phyloP scores from a whole-genome alignment of 768 basidiomycete genomes.

The Rhodotorula taiwanensis region DNA sequence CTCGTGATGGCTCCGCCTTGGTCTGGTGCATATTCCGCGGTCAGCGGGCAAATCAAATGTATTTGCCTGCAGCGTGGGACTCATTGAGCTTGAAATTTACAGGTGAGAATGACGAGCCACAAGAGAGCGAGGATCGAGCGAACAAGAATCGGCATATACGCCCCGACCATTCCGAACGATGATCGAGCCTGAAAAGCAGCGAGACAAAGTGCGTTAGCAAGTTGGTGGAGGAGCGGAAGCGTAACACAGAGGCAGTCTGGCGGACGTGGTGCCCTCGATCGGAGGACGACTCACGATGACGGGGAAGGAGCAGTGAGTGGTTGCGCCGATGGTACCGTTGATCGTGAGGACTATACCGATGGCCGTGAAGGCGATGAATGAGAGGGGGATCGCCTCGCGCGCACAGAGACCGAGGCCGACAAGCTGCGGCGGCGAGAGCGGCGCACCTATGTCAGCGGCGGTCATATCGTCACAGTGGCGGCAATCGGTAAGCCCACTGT shows the following conservation, averaged over 20 bases:
- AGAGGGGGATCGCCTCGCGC: slow-evolving; percentile 9
- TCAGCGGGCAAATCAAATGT: slow-evolving; percentile 25
- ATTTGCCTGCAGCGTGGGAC: too few species aligned
- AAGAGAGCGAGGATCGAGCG: slow-evolving; percentile 40
- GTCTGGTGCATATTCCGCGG: background rate
- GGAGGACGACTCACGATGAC: background rate
- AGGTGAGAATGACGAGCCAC: slow-evolving; percentile 20
- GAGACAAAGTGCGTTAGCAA: too few species aligned
- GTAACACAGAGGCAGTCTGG: too few species aligned
- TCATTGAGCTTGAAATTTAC: too few species aligned
- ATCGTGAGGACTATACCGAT: slow-evolving; percentile 20
- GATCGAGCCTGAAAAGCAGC: slow-evolving; percentile 18
- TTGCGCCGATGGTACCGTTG: slow-evolving; percentile 39
- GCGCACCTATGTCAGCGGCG: too few species aligned
- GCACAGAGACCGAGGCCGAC: slow-evolving; percentile 4
- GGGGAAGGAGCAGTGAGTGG: background rate
- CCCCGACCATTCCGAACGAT: slow-evolving; percentile 40
- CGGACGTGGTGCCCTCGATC: too few species aligned
- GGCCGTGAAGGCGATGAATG: slow-evolving; percentile 14
- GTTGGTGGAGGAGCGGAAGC: too few species aligned
- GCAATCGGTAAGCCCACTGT: too few species aligned
- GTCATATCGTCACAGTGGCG: too few species aligned
- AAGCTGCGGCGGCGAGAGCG: background rate
- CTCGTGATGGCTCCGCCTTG: slow-evolving; percentile 34
- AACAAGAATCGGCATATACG: slow-evolving; percentile 40